phyloP scores from a whole-genome alignment of 495 filamentous ascomycete species.

The Pseudoneurospora amorphoporcata region DNA sequence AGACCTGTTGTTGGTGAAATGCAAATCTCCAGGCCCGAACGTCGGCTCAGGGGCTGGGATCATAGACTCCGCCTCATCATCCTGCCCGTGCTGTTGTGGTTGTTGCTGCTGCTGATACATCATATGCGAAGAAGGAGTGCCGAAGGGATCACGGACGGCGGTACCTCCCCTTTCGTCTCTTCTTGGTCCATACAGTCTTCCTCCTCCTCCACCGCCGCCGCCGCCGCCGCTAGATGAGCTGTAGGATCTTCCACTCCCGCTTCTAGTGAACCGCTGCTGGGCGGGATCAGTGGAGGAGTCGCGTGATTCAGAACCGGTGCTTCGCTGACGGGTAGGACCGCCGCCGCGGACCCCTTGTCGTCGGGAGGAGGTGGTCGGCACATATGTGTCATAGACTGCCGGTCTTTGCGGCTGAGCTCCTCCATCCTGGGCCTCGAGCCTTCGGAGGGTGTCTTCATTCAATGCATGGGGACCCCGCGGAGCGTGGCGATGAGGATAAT shows the following conservation, averaged over 20 bases:
- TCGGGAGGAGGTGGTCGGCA: conserved; percentile 11
- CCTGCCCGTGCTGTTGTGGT: background rate
- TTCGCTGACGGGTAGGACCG: conserved; percentile 11
- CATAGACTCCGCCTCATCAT: background rate
- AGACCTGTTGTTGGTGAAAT: conserved; percentile 26
- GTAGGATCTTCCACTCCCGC: conserved; percentile 14
- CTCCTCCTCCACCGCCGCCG: background rate
- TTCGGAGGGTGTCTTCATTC: conserved; percentile 27
- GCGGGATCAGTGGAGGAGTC: conserved; percentile 6
- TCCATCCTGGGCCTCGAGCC: conserved; percentile 21
- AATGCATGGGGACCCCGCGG: conserved; percentile 8
- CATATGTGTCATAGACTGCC: conserved; percentile 12
- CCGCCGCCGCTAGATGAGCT: conserved; percentile 13
- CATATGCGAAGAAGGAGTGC: background rate
- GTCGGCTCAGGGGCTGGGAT: conserved; percentile 14
- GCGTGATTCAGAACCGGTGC: conserved; percentile 25
- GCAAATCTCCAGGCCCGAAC: conserved; percentile 31
- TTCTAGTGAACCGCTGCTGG: conserved; percentile 14
- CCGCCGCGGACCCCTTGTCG: background rate
- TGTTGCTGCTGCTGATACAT: background rate
- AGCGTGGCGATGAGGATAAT: conserved; percentile 1
- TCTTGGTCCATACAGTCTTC: background rate
- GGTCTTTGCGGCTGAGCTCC: background rate
- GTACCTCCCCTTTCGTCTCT: background rate
- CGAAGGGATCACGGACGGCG: conserved; percentile 12